Conservation (phyloP, 2,329 filamentous ascomycete species). For the Chrysosporium keratinophilum region DNA sequence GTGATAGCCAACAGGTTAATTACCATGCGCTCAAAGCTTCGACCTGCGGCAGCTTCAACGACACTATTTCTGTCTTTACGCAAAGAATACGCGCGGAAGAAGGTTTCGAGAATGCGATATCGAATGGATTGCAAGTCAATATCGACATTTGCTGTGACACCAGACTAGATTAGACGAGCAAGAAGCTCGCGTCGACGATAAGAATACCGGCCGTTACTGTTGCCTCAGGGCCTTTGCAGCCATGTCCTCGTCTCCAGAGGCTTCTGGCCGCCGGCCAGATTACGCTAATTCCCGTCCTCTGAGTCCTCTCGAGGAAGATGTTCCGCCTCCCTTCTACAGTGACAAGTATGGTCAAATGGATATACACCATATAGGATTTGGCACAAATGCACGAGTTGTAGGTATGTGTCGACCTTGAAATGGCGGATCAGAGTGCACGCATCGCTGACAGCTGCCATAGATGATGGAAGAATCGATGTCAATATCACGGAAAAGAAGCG, state of each 20-base stretch:
- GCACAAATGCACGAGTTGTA: conserved; percentile 51
- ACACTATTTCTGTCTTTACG: neutral
- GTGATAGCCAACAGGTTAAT: no score
- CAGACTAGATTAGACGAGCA: neutral
- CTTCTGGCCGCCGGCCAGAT: neutral
- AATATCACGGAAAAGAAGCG: conserved; percentile 62
- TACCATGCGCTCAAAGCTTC: no score
- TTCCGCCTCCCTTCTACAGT: conserved; percentile 21
- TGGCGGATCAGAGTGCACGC: neutral
- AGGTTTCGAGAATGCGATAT: neutral
- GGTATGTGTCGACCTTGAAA: conserved; percentile 27
- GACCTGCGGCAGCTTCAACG: no score
- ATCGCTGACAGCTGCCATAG: conserved; percentile 30
- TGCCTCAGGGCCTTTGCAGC: neutral
- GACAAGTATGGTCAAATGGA: conserved; percentile 50
- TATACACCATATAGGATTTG: conserved; percentile 53
- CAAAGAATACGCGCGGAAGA: neutral
- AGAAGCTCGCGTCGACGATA: neutral
- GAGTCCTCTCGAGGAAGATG: conserved; percentile 14
- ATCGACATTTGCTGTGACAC: neutral
- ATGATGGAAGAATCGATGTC: conserved; percentile 69
- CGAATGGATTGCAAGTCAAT: neutral
- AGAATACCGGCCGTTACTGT: neutral
- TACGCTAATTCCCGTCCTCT: neutral
- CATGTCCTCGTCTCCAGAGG: conserved; percentile 1